These are phyloP conservation scores for Ascochyta pisi DNA, from an alignment of 2,329 filamentous ascomycete genomes.

Conservation along the genomic window DNA sequence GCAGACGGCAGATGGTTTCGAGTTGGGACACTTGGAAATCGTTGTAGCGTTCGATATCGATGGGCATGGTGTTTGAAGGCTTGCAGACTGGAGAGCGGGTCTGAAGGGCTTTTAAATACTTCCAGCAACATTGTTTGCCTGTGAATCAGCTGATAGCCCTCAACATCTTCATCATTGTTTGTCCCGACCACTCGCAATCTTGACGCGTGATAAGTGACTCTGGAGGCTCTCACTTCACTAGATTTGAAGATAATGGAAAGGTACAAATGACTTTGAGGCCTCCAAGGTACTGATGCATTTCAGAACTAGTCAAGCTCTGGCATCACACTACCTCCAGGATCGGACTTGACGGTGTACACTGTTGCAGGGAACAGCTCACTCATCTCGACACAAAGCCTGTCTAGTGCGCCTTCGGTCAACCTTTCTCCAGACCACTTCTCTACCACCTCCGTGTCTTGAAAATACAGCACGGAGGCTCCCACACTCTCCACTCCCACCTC, in stretches of 20 bases:
- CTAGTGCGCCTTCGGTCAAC: conserved; percentile 18
- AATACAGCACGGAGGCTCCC: neutral
- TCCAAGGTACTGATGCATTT: neutral
- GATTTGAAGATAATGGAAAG: no score
- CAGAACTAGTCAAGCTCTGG: neutral
- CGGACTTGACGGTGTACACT: neutral
- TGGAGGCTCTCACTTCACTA: no score
- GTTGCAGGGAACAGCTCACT: neutral
- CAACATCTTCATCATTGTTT: no score
- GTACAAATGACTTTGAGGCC: no score
- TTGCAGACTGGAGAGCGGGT: no score
- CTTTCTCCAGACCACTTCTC: conserved; percentile 2
- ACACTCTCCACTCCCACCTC: neutral
- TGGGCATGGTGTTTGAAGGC: no score
- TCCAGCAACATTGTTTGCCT: no score
- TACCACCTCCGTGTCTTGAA: conserved; percentile 1
- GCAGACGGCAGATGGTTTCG: neutral
- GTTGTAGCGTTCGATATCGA: neutral
- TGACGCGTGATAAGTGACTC: no score
- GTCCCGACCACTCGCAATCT: no score
- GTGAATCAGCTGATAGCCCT: no score
- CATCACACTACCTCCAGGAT: conserved; percentile 3
- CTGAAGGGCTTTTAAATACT: no score
- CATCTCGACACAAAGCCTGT: neutral
- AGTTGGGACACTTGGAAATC: neutral